Base-by-base conservation (phyloP, 768 basidiomycete species). In the Trametes meyenii region DNA sequence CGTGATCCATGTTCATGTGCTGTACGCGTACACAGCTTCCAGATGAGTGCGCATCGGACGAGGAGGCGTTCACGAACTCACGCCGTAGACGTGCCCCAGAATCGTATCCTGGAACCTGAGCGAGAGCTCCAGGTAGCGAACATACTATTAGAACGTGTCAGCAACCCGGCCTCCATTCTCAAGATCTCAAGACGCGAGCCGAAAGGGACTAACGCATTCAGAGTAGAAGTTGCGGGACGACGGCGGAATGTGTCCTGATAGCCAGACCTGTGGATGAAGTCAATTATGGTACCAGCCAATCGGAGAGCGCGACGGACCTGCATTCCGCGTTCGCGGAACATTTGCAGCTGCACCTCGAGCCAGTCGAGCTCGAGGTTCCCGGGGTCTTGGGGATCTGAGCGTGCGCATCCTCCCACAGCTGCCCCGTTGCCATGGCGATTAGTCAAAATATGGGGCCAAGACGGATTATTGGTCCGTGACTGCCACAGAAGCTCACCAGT, bases 291-390 rank as follows among this genome's bases (percentile, higher is more conserved):
- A 23, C 21, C 56, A 63, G 40, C 58, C 56, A 61, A 59, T 48
- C 59, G 65, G 38, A 64, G 38, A 44, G 38, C 38, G 46, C 40
- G 2, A 11, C 82, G 54, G 69, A 88, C 90, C 80, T 92, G 86
- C 85, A 94, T 88, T 38, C 83, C 84, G 57, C 89, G 77, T 3
- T 81, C 73, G 60, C 90, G 79, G 72, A 87, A 94, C 58, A 73
- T 75, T 50, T 83, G 75, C 19, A 97, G 77, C 73, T 94, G 93
- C 2, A 91, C 91, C 61, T 92, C 92, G 13, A 97, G 79, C 94
- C 94, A 97, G 72, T 93, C 90, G 66, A 96, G 80, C 70, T 97
- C 81, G 24, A 93, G 78, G 65, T 92, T 92, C 49, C 94, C 94
- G n/a, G 94, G 90, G 72, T 96, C 93, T 33, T 84, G 81, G 19